Conservation (phyloP, 1,139 yeast genomes). For the Pneumocystis canis region DNA sequence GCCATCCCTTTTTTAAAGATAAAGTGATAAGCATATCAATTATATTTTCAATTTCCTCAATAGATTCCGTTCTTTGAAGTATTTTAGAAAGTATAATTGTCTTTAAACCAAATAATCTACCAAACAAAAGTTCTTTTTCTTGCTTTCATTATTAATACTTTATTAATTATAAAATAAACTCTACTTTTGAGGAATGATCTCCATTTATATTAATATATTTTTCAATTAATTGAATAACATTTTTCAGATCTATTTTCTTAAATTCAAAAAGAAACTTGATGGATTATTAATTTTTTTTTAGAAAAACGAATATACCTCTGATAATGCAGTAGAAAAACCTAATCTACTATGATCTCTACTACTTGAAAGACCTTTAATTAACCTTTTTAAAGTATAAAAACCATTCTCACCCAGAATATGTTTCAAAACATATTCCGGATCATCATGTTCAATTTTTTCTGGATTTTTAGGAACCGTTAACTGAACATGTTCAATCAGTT, state of each 20-base stretch:
- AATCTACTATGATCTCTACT: slow-evolving; percentile 71
- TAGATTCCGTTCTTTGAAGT: slow-evolving; percentile 25
- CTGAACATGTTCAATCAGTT: slow-evolving; percentile 41
- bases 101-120: slow-evolving; percentile 73
- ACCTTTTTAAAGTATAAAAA: slow-evolving; percentile 54
- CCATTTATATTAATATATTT: slow-evolving; percentile 24
- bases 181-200: slow-evolving; percentile 10
- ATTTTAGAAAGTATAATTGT: slow-evolving; percentile 48
- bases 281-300: slow-evolving; percentile 14
- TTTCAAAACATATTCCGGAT: not conserved
- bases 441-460: not conserved
- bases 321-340: slow-evolving; percentile 79
- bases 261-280: slow-evolving; percentile 27
- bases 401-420: not conserved
- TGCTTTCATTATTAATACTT: slow-evolving; percentile 29
- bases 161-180: not conserved
- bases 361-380: slow-evolving; percentile 68
- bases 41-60: slow-evolving; percentile 26
- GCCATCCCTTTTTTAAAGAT: slow-evolving; percentile 61
- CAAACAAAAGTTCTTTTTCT: slow-evolving; percentile 67
- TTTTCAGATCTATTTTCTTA: slow-evolving; percentile 25
- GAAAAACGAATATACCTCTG: slow-evolving; percentile 38
- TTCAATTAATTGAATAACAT: slow-evolving; percentile 34
- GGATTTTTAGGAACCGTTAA: slow-evolving; percentile 14
- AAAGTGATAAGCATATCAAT: slow-evolving; percentile 41